phyloP scores from a whole-genome alignment of 768 basidiomycete genomes.

The Boletus eberwhitei region DNA sequence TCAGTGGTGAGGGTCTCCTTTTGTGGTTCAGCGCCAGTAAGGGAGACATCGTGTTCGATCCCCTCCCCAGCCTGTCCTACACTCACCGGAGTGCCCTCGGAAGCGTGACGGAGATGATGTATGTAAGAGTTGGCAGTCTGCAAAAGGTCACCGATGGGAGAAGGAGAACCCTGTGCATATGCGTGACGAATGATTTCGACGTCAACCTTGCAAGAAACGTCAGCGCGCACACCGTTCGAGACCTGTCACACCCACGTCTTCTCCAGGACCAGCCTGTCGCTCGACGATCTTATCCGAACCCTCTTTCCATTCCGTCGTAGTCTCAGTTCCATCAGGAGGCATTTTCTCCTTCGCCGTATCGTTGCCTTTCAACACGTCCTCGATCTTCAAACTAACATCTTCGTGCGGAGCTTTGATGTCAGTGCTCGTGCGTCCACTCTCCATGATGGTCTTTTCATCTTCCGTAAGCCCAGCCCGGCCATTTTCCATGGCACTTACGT shows the following conservation, averaged over 20 bases:
- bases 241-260: conserved; percentile 52
- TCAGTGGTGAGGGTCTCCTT: conserved; percentile 1
- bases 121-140: conserved; percentile 11
- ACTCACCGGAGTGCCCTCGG: conserved; percentile 21
- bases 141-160: neutral
- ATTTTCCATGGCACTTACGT: conserved; percentile 46
- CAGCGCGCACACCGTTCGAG: conserved; percentile 8
- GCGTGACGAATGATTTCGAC: conserved; percentile 59
- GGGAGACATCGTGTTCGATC: conserved; percentile 16
- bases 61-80: conserved; percentile 21
- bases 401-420: conserved; percentile 6
- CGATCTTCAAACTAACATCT: conserved; percentile 7
- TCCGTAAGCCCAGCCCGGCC: conserved; percentile 35
- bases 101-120: conserved; percentile 14
- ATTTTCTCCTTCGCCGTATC: conserved; percentile 33
- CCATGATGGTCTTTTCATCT: conserved; percentile 27
- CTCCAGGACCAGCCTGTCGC: conserved; percentile 50
- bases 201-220: conserved; percentile 46
- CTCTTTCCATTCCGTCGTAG: conserved; percentile 61
- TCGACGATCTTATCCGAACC: conserved; percentile 68
- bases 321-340: conserved; percentile 44
- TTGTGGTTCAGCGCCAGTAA: conserved; percentile 12
- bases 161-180: conserved; percentile 11
- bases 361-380: conserved; percentile 11
- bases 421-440: conserved; percentile 23